A percentile compares a stretch with the other conserved stretches of the same genome.
Conservation (phyloP, 179 eudicot genomes). For the Beta corolliflora region DNA sequence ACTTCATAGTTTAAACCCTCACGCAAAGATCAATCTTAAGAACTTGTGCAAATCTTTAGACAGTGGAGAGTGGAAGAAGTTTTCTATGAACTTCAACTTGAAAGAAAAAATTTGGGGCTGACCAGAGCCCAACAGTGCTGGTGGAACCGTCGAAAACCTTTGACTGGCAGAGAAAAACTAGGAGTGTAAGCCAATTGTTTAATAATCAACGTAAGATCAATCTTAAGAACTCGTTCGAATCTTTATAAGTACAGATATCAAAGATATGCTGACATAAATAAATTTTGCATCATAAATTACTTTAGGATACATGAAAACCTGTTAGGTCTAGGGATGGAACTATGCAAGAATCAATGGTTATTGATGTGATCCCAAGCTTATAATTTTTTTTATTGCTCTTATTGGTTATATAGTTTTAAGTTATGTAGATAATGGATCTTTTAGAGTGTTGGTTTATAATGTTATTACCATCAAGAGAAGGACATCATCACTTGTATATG, state of each 20-base stretch:
- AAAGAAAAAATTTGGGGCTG: too few species aligned
- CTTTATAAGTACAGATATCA: background rate
- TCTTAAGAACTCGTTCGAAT: background rate
- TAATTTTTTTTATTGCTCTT: background rate
- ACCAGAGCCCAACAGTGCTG: too few species aligned
- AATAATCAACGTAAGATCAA: background rate
- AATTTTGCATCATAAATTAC: background rate
- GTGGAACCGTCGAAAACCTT: too few species aligned
- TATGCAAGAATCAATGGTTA: background rate
- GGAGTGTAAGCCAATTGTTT: background rate
- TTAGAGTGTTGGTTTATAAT: background rate
- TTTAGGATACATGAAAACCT: background rate
- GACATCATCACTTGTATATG: background rate
- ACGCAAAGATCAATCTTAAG: too few species aligned
- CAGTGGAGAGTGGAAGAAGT: too few species aligned
- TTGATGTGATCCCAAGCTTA: background rate
- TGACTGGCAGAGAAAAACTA: too few species aligned
- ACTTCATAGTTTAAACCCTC: too few species aligned
- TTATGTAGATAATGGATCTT: background rate
- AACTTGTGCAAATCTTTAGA: too few species aligned
- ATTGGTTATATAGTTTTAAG: background rate
- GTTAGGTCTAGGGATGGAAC: background rate
- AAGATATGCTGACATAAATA: background rate
- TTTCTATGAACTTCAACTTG: too few species aligned
- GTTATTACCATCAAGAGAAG: background rate